These are phyloP conservation scores for Circinella umbellata DNA, from an alignment of 371 early-diverging fungal species.

Conservation along the genomic window DNA sequence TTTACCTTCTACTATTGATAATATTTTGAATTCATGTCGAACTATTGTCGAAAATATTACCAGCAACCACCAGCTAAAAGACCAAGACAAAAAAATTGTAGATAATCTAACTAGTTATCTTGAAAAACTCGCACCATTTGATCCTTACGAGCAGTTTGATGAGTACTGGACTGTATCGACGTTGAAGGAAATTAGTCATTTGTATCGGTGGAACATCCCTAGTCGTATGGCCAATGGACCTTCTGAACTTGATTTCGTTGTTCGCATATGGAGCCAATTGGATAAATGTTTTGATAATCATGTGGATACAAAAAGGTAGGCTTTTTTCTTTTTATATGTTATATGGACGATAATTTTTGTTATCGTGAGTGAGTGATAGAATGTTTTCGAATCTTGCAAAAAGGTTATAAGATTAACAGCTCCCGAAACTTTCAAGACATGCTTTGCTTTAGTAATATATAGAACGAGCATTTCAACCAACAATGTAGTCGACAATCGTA, in stretches of 20 bases:
- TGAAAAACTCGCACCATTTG: slow-evolving; percentile 2
- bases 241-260: neutral
- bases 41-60: neutral
- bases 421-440: no score
- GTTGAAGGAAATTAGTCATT: neutral
- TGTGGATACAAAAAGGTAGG: slow-evolving; percentile 2
- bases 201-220: slow-evolving; percentile 1
- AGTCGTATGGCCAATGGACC: neutral
- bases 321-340: neutral
- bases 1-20: neutral
- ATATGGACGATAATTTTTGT: neutral
- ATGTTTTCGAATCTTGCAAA: no score
- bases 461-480: no score
- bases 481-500: no score
- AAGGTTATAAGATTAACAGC: no score
- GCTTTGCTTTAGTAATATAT: no score
- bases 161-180: neutral
- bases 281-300: slow-evolving; percentile 2
- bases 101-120: slow-evolving; percentile 1
- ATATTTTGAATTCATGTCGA: slow-evolving; percentile 1
- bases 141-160: slow-evolving; percentile 6
- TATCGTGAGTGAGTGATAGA: neutral
- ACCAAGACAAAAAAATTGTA: slow-evolving; percentile 1
- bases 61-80: neutral
- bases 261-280: slow-evolving; percentile 2